Conservation (phyloP, 176 grass and related monocot genomes). For the Musa beccarii region DNA sequence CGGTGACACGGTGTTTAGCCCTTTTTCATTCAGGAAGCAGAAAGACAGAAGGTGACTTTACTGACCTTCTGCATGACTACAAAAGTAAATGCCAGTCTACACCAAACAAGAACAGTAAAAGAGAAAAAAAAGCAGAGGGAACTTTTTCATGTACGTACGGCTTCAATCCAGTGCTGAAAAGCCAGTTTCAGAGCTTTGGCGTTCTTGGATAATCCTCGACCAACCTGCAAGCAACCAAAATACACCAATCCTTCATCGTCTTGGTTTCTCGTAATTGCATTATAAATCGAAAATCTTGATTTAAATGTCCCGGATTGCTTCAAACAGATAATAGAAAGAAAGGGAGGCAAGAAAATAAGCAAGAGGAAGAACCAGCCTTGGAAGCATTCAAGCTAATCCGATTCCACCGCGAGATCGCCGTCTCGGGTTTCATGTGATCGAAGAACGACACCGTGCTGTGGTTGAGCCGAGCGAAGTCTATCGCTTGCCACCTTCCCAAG, state of each 20-base stretch:
- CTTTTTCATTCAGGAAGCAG: background rate
- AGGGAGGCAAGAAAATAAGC: background rate
- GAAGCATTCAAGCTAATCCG: slow-evolving; percentile 78
- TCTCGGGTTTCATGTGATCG: slow-evolving; percentile 54
- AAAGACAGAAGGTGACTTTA: background rate
- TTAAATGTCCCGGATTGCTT: background rate
- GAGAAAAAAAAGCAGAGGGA: background rate
- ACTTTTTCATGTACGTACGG: slow-evolving; percentile 41
- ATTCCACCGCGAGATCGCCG: slow-evolving; percentile 66
- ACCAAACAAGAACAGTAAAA: background rate
- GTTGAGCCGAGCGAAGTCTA: slow-evolving; percentile 60
- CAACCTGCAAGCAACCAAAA: slow-evolving; percentile 38
- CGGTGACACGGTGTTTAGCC: background rate
- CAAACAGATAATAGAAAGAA: background rate
- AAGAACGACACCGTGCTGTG: slow-evolving; percentile 88
- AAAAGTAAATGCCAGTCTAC: background rate
- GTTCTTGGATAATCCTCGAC: slow-evolving; percentile 69
- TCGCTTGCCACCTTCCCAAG: slow-evolving; percentile 57
- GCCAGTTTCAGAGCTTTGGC: slow-evolving; percentile 71
- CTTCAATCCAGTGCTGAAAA: slow-evolving; percentile 99
- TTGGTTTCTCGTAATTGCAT: background rate
- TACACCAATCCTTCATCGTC: background rate
- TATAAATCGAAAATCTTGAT: background rate
- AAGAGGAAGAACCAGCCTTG: slow-evolving; percentile 32
- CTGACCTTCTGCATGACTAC: background rate